Evolutionary conservation across 148 eudicot genomes (phyloP), one percentile per base, ranked within the genome.

Genomic region (Hydrangea macrophylla): DNA sequence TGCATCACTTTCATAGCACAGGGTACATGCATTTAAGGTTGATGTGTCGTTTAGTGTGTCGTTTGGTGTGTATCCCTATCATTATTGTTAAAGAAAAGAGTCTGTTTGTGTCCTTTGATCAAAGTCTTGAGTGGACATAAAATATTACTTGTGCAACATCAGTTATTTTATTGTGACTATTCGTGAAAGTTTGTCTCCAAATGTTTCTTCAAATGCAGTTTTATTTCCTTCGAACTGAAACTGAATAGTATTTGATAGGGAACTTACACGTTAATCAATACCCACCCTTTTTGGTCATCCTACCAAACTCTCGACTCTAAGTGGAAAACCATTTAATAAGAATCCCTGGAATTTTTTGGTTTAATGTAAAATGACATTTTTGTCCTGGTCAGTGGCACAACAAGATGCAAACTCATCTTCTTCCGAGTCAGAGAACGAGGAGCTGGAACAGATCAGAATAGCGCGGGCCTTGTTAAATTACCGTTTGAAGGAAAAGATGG

Each of bases 381-480:
- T 35, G 24, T 2, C 58, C 32, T 71, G 62, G 54, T 32, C 82
- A 87, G 92, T 87, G 92, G 92, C 89, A 65, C 83, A 84, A 40
- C 82, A 87, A 76, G 80, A 85, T 67, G 69, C 81, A 36, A 73
- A 71, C 74, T 71, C 82, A 56, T 82, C 96, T 20, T 79, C 96
- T 20, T 79, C 86, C 1, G 92, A 90, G 67, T 77, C 76, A 13
- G 96, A 87, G 57, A 87, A 83, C 74, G 90, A 87, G 17, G 96
- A 90, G 73, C 90, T 85, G 68, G 96, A 90, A 72, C 92, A 90
- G 76, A 85, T 88, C 56, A 84, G 81, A 62, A 81, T 90, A 68
- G 88, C 96, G 50, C 67, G 96, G 56, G 92, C 96, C 27, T 73
- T 90, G 58, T 76, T 87, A 67, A 87, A 88, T 58, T 90, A 78